Base-by-base conservation (phyloP, 1,284 basidiomycete species). In the Ceratobasidium papillatum region DNA sequence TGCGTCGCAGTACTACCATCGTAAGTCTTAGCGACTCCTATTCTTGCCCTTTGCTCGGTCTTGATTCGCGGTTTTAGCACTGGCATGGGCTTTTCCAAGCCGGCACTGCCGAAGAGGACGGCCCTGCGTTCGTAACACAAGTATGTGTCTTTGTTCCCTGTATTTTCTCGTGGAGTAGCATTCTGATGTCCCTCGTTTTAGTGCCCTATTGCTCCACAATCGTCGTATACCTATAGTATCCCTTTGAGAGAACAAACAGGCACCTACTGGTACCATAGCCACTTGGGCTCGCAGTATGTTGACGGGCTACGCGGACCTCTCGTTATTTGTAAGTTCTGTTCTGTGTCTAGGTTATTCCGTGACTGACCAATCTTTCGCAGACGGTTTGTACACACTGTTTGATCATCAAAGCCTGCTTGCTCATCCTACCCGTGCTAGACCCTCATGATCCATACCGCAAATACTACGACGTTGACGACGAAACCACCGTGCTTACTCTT, bases 61-160 rank as follows among this genome's bases (percentile, higher is more conserved):
- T 38, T 65, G 22, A 38, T 47, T 41, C 61, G 25, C 47, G 45
- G 41, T 22, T 58, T 34, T 75, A 87, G 86, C 86, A 87, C 76
- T 87, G 86, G 85, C 86, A 87, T 71, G 86, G 86, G 7, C 77
- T 87, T 17, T 82, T 83, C 74, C 85, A 86, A 78, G 72, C 79
- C n/a, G 74, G 79, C 19, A 83, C 83, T 58, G 78, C 78, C 79
- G 83, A 82, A 82, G 82, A 69, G 77, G 84, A 87, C 75, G 86
- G 85, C 19, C 78, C 51, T 52, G 41, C 75, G 52, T 74, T 73
- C 47, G 77, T 59, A 32, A 49, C 61, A 19, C 56, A 64, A 52
- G 61, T 36, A 41, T 22, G 25, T 56, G 45, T 38, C n/a, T 45
- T 52, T 63, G n/a, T 45, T 54, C 32, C 25, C 34, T 30, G 41